Conservation (phyloP, 352 stramenopile genomes). For the Pythium coloratum region DNA sequence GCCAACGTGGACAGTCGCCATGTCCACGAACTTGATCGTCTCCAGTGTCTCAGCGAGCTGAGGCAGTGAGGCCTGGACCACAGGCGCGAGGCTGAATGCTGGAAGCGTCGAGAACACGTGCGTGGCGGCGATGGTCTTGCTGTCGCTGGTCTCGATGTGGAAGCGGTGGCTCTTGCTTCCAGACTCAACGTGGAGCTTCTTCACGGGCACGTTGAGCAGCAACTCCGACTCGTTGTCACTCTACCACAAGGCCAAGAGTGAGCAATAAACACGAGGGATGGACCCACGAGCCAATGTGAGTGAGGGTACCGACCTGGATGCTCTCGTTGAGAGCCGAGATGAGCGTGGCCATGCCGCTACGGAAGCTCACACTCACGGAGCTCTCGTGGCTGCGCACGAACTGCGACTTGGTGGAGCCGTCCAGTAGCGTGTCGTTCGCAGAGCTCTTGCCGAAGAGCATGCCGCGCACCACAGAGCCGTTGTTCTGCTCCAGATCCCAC, state of each 20-base stretch:
- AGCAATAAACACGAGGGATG: background rate
- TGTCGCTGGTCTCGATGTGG: conserved; percentile 43
- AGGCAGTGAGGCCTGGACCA: conserved; percentile 46
- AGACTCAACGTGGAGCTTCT: background rate
- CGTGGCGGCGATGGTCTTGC: conserved; percentile 37
- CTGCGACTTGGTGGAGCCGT: conserved; percentile 64
- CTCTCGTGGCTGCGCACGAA: conserved; percentile 72
- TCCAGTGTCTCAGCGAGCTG: conserved; percentile 47
- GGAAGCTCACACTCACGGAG: conserved; percentile 87
- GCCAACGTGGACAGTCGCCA: conserved; percentile 82
- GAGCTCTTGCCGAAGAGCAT: conserved; percentile 53
- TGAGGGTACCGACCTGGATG: conserved; percentile 34
- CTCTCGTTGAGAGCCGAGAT: conserved; percentile 48
- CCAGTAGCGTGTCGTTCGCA: conserved; percentile 49
- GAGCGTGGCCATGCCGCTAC: conserved; percentile 71
- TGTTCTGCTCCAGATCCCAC: conserved; percentile 66
- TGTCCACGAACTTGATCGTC: conserved; percentile 76
- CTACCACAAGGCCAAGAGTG: conserved; percentile 3
- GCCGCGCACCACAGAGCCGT: conserved; percentile 78
- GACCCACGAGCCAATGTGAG: background rate
- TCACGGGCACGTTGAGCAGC: conserved; percentile 25
- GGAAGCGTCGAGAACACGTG: conserved; percentile 83
- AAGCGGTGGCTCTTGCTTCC: conserved; percentile 21
- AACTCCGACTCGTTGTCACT: conserved; percentile 23
- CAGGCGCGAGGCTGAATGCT: conserved; percentile 50